These are phyloP conservation scores for Suillus occidentalis DNA, from an alignment of 768 basidiomycete species.

Conservation along the genomic window DNA sequence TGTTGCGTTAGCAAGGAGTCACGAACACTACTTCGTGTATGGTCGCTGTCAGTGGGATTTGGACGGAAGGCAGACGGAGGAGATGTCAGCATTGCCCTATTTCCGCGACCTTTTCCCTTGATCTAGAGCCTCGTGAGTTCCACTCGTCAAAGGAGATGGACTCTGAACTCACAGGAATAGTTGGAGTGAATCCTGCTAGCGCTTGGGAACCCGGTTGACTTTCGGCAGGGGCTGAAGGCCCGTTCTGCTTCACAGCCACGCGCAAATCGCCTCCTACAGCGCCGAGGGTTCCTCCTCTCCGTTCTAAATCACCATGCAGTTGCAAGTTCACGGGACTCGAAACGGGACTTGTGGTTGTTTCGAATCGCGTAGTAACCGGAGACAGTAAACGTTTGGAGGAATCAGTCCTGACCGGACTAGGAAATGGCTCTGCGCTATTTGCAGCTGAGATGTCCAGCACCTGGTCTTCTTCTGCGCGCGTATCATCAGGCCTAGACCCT, in stretches of 20 bases:
- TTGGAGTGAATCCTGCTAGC: background rate
- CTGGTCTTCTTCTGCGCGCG: slow-evolving; percentile 14
- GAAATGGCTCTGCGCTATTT: slow-evolving; percentile 15
- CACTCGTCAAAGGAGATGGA: background rate
- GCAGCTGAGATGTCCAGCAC: slow-evolving; percentile 32
- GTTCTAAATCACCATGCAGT: slow-evolving; percentile 16
- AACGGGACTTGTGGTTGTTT: slow-evolving; percentile 14
- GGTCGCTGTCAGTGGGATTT: slow-evolving; percentile 24
- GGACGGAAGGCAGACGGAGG: slow-evolving; percentile 35
- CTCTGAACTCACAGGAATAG: slow-evolving; percentile 1
- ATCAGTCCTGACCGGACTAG: slow-evolving; percentile 10
- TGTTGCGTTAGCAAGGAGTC: slow-evolving; percentile 59
- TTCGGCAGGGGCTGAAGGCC: slow-evolving; percentile 7
- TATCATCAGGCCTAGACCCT: slow-evolving; percentile 25
- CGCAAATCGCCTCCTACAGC: slow-evolving; percentile 17
- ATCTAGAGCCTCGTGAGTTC: slow-evolving; percentile 23
- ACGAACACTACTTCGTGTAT: slow-evolving; percentile 55
- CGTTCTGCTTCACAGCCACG: slow-evolving; percentile 15
- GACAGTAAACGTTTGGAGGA: slow-evolving; percentile 12
- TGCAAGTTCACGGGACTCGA: slow-evolving; percentile 14
- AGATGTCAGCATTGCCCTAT: slow-evolving; percentile 35
- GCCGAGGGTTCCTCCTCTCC: slow-evolving; percentile 25
- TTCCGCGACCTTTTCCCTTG: slow-evolving; percentile 35
- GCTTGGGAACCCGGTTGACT: slow-evolving; percentile 11
- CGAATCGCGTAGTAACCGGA: slow-evolving; percentile 15